Percentiles rank a stretch among this genome's conserved stretches.
Evolutionary conservation across 306 rosid species (phyloP).

Genomic region (Pueraria montana): DNA sequence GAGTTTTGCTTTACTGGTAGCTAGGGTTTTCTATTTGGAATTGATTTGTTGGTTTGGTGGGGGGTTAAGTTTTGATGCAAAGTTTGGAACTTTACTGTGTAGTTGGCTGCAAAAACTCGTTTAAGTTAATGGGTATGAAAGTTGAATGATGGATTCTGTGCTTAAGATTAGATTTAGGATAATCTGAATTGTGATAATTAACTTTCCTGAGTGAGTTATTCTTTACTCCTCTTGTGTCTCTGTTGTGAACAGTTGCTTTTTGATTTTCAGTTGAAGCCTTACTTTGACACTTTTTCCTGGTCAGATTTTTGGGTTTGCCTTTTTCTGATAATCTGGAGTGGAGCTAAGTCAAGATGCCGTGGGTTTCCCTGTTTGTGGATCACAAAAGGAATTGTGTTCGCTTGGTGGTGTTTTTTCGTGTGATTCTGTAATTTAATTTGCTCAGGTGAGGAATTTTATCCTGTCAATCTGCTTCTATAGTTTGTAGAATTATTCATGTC

Average conservation of each 20-base stretch:
- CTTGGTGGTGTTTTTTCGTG: slow-evolving; percentile 92
- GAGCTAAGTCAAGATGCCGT: slow-evolving; percentile 81
- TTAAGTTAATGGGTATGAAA: slow-evolving; percentile 18
- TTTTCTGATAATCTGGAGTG: slow-evolving; percentile 53
- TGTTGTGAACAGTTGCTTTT: not conserved
- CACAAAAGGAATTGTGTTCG: slow-evolving; percentile 82
- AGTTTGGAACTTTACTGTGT: slow-evolving; percentile 40
- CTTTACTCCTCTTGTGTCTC: not conserved
- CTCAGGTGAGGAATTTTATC: slow-evolving; percentile 62
- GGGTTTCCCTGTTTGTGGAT: slow-evolving; percentile 76
- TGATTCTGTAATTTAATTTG: slow-evolving; percentile 81
- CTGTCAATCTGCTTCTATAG: slow-evolving; percentile 1
- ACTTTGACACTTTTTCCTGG: slow-evolving; percentile 48
- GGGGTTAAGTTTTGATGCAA: slow-evolving; percentile 24
- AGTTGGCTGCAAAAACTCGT: not conserved
- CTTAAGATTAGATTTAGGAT: not conserved
- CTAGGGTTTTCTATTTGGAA: slow-evolving; percentile 39
- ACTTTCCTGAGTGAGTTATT: not conserved
- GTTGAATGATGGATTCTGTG: slow-evolving; percentile 31
- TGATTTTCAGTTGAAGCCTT: slow-evolving; percentile 22
- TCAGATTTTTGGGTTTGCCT: slow-evolving; percentile 41
- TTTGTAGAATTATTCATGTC: slow-evolving; percentile 7
- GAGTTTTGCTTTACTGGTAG: slow-evolving; percentile 20
- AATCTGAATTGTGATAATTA: slow-evolving; percentile 10
- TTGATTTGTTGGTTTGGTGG: slow-evolving; percentile 38